Conservation (phyloP, 805 yeast genomes). For the Yamadazyma endophytica region DNA sequence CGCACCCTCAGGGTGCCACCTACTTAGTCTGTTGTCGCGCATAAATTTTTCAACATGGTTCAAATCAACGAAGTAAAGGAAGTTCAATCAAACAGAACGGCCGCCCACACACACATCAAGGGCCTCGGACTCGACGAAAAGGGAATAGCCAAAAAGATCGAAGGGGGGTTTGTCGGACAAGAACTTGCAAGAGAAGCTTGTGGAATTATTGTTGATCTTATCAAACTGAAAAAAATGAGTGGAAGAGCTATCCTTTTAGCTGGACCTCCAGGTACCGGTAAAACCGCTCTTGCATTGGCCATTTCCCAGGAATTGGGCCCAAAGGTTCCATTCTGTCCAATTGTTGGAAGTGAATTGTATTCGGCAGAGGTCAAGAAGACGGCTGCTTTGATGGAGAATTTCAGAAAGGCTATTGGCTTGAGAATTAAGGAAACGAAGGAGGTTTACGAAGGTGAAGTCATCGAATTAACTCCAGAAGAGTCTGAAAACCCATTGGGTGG, state of each 20-base stretch:
- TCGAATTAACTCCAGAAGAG: conserved; percentile 92
- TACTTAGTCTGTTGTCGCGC: no score
- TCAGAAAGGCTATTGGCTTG: conserved; percentile 93
- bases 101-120: conserved; percentile 95
- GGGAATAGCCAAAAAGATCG: conserved; percentile 77
- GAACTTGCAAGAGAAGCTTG: conserved; percentile 81
- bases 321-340: conserved; percentile 95
- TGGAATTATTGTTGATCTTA: conserved; percentile 90
- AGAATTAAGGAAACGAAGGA: conserved; percentile 96
- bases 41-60: no score
- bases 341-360: conserved; percentile 90
- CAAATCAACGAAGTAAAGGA: conserved; percentile 76
- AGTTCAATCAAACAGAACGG: conserved; percentile 55
- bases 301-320: conserved; percentile 95
- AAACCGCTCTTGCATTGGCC: conserved; percentile 94
- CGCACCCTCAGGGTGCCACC: no score
- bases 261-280: conserved; percentile 98
- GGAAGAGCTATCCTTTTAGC: conserved; percentile 95
- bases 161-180: conserved; percentile 88
- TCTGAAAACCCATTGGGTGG: conserved; percentile 97
- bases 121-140: conserved; percentile 92
- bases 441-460: conserved; percentile 97
- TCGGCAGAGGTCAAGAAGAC: conserved; percentile 98
- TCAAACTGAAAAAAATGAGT: conserved; percentile 86
- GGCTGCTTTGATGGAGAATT: conserved; percentile 92